A percentile compares a stretch with the other conserved stretches of the same genome.
Evolutionary conservation across 2,329 filamentous ascomycete genomes (phyloP).

Genomic region (Chrysoporthe cubensis): DNA sequence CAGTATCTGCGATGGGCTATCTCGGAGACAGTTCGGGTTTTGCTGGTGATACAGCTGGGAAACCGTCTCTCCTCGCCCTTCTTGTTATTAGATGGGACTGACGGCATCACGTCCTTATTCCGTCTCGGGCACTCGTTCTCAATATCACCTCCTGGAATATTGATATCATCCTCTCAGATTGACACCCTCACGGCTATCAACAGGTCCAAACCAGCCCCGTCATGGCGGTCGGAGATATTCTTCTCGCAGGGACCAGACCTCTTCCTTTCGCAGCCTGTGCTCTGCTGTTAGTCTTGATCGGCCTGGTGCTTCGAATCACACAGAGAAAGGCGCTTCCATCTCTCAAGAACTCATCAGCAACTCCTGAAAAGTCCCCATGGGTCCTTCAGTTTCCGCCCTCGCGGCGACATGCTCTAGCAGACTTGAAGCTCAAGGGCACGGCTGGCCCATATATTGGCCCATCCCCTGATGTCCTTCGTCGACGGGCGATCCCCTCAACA

Average conservation of each 20-base stretch:
- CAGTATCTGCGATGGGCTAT: conserved; percentile 7
- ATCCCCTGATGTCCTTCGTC: conserved; percentile 19
- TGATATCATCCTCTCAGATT: neutral
- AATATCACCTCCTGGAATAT: neutral
- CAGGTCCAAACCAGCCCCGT: neutral
- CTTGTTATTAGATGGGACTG: no score
- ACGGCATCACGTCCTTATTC: no score
- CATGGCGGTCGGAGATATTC: conserved; percentile 15
- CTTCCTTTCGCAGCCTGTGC: conserved; percentile 3
- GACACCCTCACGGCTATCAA: neutral
- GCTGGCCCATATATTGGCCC: conserved; percentile 8
- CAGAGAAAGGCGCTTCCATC: conserved; percentile 3
- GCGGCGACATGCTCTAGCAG: conserved; percentile 19
- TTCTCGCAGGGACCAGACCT: neutral
- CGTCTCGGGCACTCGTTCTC: neutral
- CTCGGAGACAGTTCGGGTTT: conserved; percentile 23
- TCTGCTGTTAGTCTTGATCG: conserved; percentile 10
- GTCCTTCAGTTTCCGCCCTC: conserved; percentile 26
- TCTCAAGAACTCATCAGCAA: neutral
- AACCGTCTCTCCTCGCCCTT: no score
- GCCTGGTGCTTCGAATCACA: conserved; percentile 10
- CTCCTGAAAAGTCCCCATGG: conserved; percentile 21
- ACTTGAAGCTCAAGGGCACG: conserved; percentile 20
- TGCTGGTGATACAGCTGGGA: neutral
- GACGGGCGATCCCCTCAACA: conserved; percentile 36